These are phyloP conservation scores for Ramaria sp. DNA, from an alignment of 768 basidiomycete genomes.

Conservation along the genomic window DNA sequence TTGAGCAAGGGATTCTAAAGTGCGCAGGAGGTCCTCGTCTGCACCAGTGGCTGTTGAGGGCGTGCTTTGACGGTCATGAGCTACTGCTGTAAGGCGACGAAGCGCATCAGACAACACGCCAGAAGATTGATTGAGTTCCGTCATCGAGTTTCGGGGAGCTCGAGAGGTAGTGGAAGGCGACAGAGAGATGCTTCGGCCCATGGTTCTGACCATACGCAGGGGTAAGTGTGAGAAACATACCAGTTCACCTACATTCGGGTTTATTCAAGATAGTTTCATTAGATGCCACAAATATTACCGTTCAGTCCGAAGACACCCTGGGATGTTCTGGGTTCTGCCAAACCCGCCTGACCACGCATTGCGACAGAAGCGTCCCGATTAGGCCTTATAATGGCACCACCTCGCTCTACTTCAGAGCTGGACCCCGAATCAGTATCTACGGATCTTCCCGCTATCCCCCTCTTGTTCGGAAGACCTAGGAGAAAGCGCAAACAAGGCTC, in stretches of 20 bases:
- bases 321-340: constrained; percentile 76
- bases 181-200: constrained; percentile 40
- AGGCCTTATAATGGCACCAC: constrained; percentile 16
- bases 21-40: constrained; percentile 29
- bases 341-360: constrained; percentile 58
- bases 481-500: constrained; percentile 78
- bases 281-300: constrained; percentile 32
- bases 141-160: constrained; percentile 25
- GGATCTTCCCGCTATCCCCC: constrained; percentile 25
- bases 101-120: constrained; percentile 66
- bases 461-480: constrained; percentile 54
- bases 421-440: constrained; percentile 44
- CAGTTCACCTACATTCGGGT: constrained; percentile 51
- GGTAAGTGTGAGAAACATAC: constrained; percentile 80
- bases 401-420: constrained; percentile 39
- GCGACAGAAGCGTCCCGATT: constrained; percentile 41
- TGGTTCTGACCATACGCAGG: constrained; percentile 57
- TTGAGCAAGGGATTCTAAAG: constrained; percentile 3
- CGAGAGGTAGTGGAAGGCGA: constrained; percentile 21
- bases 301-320: constrained; percentile 86
- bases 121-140: constrained; percentile 40
- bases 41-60: constrained; percentile 29
- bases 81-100: constrained; percentile 49
- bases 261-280: not conserved
- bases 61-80: constrained; percentile 40